A percentile compares a stretch with the other conserved stretches of the same genome.
Evolutionary conservation across 2,329 filamentous ascomycete genomes (phyloP).

Genomic region (Paecilomyces formosus): DNA sequence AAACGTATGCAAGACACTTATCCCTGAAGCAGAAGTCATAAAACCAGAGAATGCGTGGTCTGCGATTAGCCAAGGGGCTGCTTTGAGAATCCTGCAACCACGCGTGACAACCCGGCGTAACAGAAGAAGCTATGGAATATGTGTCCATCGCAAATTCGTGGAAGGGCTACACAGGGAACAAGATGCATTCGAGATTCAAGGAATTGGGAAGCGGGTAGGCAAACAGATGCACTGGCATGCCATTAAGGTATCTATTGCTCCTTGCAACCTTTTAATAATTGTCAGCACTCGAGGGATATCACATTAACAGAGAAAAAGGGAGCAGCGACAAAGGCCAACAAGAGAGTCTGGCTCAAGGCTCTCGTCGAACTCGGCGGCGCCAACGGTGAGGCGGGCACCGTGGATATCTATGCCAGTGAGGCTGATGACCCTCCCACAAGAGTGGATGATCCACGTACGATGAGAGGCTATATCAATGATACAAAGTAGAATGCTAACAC

Average conservation of each 20-base stretch:
- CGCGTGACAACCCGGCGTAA: background rate
- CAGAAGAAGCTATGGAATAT: conserved; percentile 2
- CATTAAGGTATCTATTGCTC: background rate
- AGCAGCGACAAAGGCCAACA: background rate
- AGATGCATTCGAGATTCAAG: background rate
- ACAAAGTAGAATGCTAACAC: background rate
- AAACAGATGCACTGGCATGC: conserved; percentile 5
- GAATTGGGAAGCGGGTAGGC: background rate
- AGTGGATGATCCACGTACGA: background rate
- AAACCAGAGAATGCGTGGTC: conserved; percentile 3
- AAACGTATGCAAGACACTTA: background rate
- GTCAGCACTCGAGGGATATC: background rate
- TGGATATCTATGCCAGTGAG: background rate
- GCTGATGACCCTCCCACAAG: background rate
- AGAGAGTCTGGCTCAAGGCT: background rate
- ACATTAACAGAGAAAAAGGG: background rate
- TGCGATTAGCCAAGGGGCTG: conserved; percentile 2
- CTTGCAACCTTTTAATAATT: background rate
- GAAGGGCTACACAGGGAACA: background rate
- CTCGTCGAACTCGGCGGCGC: background rate
- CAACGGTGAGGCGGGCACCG: background rate
- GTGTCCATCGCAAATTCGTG: background rate
- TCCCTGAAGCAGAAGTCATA: background rate
- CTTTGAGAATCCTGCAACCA: background rate
- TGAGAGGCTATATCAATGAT: background rate